phyloP scores from a whole-genome alignment of 2,329 filamentous ascomycete species.

The Xylogone sp. region DNA sequence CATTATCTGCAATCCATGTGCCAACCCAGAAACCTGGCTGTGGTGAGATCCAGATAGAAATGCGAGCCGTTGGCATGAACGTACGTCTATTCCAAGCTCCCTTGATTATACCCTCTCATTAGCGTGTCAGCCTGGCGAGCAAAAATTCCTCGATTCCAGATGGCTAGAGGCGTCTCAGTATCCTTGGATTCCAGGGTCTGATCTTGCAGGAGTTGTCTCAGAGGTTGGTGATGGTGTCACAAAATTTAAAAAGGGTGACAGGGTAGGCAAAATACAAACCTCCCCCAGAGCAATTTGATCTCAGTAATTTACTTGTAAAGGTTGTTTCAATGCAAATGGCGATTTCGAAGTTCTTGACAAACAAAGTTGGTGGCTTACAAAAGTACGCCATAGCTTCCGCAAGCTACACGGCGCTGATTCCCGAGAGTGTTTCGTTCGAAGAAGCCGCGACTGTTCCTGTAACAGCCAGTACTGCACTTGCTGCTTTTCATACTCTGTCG shows the following conservation, averaged over 20 bases:
- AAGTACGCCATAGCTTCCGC: neutral
- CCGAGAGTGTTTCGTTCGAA: neutral
- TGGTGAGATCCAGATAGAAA: neutral
- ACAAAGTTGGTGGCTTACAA: neutral
- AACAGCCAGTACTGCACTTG: neutral
- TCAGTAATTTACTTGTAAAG: neutral
- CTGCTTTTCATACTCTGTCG: neutral
- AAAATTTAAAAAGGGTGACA: constrained; percentile 48
- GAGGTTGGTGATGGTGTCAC: constrained; percentile 38
- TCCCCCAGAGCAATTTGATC: neutral
- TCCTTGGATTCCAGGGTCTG: constrained; percentile 42
- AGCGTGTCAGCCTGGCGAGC: neutral
- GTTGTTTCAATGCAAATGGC: neutral
- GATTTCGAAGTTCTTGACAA: neutral
- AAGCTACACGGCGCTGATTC: neutral
- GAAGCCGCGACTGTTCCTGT: neutral
- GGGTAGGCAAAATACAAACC: constrained; percentile 28
- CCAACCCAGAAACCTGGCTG: neutral
- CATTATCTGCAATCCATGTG: neutral
- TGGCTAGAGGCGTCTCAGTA: constrained; percentile 9
- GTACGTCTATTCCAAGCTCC: neutral
- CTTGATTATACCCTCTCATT: neutral
- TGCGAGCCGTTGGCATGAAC: neutral
- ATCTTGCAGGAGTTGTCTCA: constrained; percentile 51
- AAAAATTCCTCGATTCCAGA: neutral